These are phyloP conservation scores for Globisporangium polare DNA, from an alignment of 352 stramenopile genomes.

Conservation along the genomic window DNA sequence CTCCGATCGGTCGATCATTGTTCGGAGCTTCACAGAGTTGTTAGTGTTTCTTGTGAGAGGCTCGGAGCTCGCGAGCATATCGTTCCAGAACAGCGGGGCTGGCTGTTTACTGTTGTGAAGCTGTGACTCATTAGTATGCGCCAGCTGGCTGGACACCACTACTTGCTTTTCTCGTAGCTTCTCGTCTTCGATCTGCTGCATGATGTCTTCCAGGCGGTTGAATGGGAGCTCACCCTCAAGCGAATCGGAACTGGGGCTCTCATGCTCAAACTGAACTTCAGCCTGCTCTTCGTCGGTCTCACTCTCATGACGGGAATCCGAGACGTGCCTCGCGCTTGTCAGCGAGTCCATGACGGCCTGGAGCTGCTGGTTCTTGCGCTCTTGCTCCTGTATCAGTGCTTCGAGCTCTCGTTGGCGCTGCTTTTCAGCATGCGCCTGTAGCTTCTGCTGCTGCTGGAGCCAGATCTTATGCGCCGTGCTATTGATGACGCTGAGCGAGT, in stretches of 20 bases:
- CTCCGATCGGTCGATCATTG: constrained; percentile 14
- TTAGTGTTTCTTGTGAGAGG: neutral
- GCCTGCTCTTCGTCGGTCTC: neutral
- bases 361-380: constrained; percentile 17
- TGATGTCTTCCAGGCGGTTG: constrained; percentile 40
- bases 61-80: constrained; percentile 14
- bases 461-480: constrained; percentile 45
- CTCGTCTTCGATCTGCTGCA: constrained; percentile 38
- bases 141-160: neutral
- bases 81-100: constrained; percentile 2
- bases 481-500: constrained; percentile 74
- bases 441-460: constrained; percentile 35
- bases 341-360: constrained; percentile 29
- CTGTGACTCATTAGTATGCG: neutral
- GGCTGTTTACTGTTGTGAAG: neutral
- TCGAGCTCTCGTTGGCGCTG: constrained; percentile 6
- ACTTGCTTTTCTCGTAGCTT: constrained; percentile 11
- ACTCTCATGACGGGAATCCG: constrained; percentile 2
- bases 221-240: neutral
- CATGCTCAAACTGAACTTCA: neutral
- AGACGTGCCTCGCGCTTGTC: neutral
- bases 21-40: neutral
- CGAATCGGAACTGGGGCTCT: neutral
- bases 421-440: constrained; percentile 4
- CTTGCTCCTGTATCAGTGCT: neutral